Base-by-base conservation (phyloP, 805 yeast species). In the Pichia ethanolica region DNA sequence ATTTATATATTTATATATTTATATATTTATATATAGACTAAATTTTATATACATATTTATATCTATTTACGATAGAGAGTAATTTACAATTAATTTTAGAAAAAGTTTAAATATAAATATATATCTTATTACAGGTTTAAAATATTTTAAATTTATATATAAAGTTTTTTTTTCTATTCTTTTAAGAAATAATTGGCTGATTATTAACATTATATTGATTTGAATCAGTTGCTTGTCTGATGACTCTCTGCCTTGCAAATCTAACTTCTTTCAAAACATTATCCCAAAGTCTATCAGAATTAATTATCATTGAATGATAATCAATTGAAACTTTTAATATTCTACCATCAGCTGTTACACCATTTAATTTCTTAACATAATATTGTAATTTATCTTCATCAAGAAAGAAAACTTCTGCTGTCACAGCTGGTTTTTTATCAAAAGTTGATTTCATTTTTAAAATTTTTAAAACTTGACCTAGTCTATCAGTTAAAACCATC, bases 381-480 rank as follows among this genome's bases (percentile, higher is more conserved):
- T 28, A 37, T 5, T 11, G 26, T 34, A 58, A 25, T 11, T 46
- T 26, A 6, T 47, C 30, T 4, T 57, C 56, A 11, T 50, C 27
- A 6, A 53, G 7, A 35, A 49, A 57, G 27, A 57, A 55, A 6
- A 57, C 35, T 37, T 57, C 61, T 5, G 60, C 60, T 3, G 55
- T 53, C 3, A 49, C 53, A n/a, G 51, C 27, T n/a, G 37, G 44
- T 28, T 26, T 28, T 1, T 35, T 38, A 7, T 36, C n/a, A 5
- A 32, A 30, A 7, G 26, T 13, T 12, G 39, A 11, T 7, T 37
- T 41, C 46, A 41, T 48, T 27, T 38, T 41, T 44, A 44, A 52
- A 49, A 57, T 61, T 46, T 45, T 48, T 7, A 49, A 35, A 11
- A 59, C 53, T 4, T 52, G 41, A 3, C 68, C 62, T 10, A 65